phyloP scores from a whole-genome alignment of 768 basidiomycete species.

The Chalciporus pseudorubinellus region DNA sequence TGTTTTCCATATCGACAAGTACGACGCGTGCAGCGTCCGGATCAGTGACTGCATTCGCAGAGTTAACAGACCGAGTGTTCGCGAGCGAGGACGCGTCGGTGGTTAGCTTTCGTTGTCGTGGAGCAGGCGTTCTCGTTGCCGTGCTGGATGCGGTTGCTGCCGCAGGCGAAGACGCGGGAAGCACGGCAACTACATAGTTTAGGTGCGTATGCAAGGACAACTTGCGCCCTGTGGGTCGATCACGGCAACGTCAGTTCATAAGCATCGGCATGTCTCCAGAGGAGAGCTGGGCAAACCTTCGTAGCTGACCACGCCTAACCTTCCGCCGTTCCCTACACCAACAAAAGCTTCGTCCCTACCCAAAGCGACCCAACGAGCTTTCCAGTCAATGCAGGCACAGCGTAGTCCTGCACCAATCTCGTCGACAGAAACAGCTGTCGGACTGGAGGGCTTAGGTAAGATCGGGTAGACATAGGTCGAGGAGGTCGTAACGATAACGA shows the following conservation, averaged over 20 bases:
- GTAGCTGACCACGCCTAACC: conserved; percentile 85
- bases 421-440: conserved; percentile 68
- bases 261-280: background rate
- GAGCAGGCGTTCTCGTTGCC: conserved; percentile 50
- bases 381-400: conserved; percentile 80
- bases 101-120: conserved; percentile 25
- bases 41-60: conserved; percentile 39
- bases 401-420: conserved; percentile 84
- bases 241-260: background rate
- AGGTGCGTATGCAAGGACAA: conserved; percentile 69
- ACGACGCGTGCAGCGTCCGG: conserved; percentile 76
- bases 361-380: conserved; percentile 70
- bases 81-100: conserved; percentile 10
- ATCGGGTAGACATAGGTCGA: conserved; percentile 75
- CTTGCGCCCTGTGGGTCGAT: conserved; percentile 41
- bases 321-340: conserved; percentile 74
- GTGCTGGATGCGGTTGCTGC: conserved; percentile 43
- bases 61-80: conserved; percentile 16
- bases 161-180: conserved; percentile 74
- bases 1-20: conserved; percentile 90
- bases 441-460: conserved; percentile 67
- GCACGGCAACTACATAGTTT: conserved; percentile 89
- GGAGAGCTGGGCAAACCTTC: conserved; percentile 59
- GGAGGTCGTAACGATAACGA: conserved; percentile 89
- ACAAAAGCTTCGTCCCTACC: conserved; percentile 93